These are phyloP conservation scores for Laetiporus sulphureus DNA, from an alignment of 1,284 basidiomycete species.

Conservation along the genomic window DNA sequence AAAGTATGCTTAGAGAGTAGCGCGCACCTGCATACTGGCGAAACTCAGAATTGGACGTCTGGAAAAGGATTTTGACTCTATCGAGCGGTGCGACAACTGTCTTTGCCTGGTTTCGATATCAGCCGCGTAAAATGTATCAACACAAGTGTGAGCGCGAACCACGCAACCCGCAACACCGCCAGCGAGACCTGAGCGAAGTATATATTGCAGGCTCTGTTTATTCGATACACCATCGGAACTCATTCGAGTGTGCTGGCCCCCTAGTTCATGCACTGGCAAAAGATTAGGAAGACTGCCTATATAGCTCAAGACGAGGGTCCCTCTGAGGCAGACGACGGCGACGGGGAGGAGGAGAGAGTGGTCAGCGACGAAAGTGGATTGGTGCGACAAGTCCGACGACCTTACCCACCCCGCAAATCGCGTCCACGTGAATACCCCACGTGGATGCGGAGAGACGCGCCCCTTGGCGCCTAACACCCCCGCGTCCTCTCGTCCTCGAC, in stretches of 20 bases:
- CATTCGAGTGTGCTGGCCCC: slow-evolving; percentile 35
- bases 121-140: background rate
- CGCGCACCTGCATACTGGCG: slow-evolving; percentile 82
- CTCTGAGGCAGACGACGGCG: background rate
- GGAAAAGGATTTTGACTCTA: slow-evolving; percentile 98
- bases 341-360: background rate
- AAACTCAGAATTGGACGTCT: slow-evolving; percentile 95
- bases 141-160: slow-evolving; percentile 41
- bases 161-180: slow-evolving; percentile 93
- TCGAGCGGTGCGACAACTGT: slow-evolving; percentile 96
- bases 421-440: background rate
- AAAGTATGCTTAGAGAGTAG: background rate
- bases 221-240: slow-evolving; percentile 48
- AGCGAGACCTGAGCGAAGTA: slow-evolving; percentile 78
- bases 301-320: no score
- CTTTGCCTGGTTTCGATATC: slow-evolving; percentile 63
- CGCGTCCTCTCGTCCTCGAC: no score
- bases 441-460: no score
- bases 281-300: no score
- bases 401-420: background rate
- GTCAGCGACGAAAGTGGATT: background rate
- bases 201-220: slow-evolving; percentile 70
- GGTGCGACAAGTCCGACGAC: background rate
- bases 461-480: no score
- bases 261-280: slow-evolving; percentile 5